phyloP scores from a whole-genome alignment of 352 stramenopile genomes.

The Globisporangium splendens region DNA sequence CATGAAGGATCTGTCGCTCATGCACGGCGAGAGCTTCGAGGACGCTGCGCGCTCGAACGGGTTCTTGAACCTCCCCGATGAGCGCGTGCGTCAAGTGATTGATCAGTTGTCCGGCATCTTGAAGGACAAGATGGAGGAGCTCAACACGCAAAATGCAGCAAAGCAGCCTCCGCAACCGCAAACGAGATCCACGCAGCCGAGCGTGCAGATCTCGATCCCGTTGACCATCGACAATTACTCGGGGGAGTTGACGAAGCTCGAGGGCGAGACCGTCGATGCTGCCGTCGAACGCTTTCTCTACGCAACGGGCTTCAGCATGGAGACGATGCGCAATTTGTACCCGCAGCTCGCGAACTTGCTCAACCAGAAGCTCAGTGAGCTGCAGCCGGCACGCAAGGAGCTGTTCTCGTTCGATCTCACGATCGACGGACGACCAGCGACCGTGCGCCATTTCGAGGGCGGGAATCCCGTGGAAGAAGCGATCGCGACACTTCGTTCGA shows the following conservation, averaged over 20 bases:
- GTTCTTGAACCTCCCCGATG: slow-evolving; percentile 43
- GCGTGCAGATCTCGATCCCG: slow-evolving; percentile 57
- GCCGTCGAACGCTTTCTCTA: slow-evolving; percentile 72
- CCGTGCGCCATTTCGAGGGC: slow-evolving; percentile 64
- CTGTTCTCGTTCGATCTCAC: slow-evolving; percentile 56
- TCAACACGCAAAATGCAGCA: slow-evolving; percentile 21
- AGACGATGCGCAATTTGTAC: slow-evolving; percentile 62
- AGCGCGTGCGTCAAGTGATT: slow-evolving; percentile 48
- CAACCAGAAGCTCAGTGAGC: slow-evolving; percentile 50
- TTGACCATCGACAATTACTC: slow-evolving; percentile 50
- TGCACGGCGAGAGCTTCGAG: slow-evolving; percentile 66
- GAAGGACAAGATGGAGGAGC: slow-evolving; percentile 55
- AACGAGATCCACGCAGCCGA: slow-evolving; percentile 16
- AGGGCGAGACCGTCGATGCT: slow-evolving; percentile 48
- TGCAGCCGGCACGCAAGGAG: slow-evolving; percentile 50
- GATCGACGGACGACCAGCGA: slow-evolving; percentile 45
- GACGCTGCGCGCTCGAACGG: slow-evolving; percentile 58
- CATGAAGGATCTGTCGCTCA: slow-evolving; percentile 54
- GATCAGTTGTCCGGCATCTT: slow-evolving; percentile 65
- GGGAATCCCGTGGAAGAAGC: slow-evolving; percentile 59
- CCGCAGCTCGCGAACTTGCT: slow-evolving; percentile 56
- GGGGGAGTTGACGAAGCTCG: slow-evolving; percentile 54
- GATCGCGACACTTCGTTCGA: slow-evolving; percentile 34
- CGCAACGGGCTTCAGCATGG: slow-evolving; percentile 45
- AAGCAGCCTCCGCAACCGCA: slow-evolving; percentile 5